Conservation (phyloP, 2,329 filamentous ascomycete genomes). For the Scolecobasidium constrictum region DNA sequence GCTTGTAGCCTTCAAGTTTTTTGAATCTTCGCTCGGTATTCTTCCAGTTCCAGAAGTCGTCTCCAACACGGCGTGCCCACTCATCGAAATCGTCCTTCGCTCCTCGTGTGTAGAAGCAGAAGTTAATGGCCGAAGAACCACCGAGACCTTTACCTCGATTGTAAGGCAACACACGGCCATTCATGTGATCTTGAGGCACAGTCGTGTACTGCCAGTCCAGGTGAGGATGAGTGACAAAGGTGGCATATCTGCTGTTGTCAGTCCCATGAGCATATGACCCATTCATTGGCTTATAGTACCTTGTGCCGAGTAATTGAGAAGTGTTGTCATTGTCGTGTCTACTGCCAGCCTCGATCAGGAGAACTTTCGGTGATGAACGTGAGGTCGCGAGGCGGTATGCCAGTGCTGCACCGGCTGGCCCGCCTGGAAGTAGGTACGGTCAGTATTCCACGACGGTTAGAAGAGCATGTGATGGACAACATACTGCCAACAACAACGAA, state of each 20-base stretch:
- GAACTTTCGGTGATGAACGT: slow-evolving; percentile 6
- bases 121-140: slow-evolving; percentile 33
- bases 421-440: slow-evolving; percentile 4
- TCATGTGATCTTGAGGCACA: slow-evolving; percentile 24
- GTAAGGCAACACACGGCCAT: slow-evolving; percentile 27
- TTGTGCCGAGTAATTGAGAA: no score
- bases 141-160: slow-evolving; percentile 37
- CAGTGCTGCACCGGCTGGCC: slow-evolving; percentile 3
- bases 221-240: slow-evolving; percentile 33
- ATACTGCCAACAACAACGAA: slow-evolving; percentile 11
- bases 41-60: slow-evolving; percentile 46
- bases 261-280: slow-evolving; percentile 19
- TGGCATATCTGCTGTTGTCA: slow-evolving; percentile 45
- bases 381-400: slow-evolving; percentile 7
- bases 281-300: no score
- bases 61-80: slow-evolving; percentile 46
- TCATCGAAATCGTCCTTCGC: slow-evolving; percentile 50
- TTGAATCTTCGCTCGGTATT: slow-evolving; percentile 40
- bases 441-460: not conserved
- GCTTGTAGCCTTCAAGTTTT: slow-evolving; percentile 43
- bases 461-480: not conserved
- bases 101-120: slow-evolving; percentile 28
- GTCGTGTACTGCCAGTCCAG: slow-evolving; percentile 41
- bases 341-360: slow-evolving; percentile 11
- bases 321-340: not conserved